Evolutionary conservation across 345 rosid genomes (phyloP).

Genomic region (Rhodamnia rubescens): DNA sequence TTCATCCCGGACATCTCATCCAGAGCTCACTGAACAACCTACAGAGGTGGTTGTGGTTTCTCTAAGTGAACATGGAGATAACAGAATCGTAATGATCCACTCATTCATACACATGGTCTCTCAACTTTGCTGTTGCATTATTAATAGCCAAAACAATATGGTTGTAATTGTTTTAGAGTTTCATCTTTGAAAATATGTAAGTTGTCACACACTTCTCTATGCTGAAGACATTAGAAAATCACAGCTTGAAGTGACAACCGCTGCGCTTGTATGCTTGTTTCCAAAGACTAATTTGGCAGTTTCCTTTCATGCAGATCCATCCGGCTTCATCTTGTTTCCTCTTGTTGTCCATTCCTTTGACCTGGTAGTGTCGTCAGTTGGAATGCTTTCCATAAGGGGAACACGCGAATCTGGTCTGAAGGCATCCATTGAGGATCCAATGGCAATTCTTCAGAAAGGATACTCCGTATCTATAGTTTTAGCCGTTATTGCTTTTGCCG

Average conservation of each 20-base stretch:
- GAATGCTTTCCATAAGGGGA: slow-evolving; percentile 83
- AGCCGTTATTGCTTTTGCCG: slow-evolving; percentile 81
- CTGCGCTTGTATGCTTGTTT: neutral
- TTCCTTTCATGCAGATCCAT: slow-evolving; percentile 67
- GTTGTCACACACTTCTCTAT: neutral
- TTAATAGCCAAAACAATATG: neutral
- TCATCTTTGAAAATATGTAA: neutral
- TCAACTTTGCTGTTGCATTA: neutral
- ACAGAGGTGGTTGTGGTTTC: neutral
- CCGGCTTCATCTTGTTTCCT: slow-evolving; percentile 97
- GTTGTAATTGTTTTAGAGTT: neutral
- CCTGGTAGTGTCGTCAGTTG: slow-evolving; percentile 81
- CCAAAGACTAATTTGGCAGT: neutral
- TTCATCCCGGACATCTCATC: neutral
- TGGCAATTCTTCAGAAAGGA: slow-evolving; percentile 97
- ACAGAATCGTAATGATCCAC: neutral
- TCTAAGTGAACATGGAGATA: neutral
- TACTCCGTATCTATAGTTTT: slow-evolving; percentile 75
- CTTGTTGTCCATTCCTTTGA: slow-evolving; percentile 97
- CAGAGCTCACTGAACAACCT: neutral
- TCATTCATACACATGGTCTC: neutral
- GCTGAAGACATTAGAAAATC: neutral
- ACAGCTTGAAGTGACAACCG: neutral
- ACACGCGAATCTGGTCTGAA: slow-evolving; percentile 67
- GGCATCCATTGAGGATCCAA: slow-evolving; percentile 82